These are phyloP conservation scores for Lentinula boryana DNA, from an alignment of 768 basidiomycete genomes.

Conservation along the genomic window DNA sequence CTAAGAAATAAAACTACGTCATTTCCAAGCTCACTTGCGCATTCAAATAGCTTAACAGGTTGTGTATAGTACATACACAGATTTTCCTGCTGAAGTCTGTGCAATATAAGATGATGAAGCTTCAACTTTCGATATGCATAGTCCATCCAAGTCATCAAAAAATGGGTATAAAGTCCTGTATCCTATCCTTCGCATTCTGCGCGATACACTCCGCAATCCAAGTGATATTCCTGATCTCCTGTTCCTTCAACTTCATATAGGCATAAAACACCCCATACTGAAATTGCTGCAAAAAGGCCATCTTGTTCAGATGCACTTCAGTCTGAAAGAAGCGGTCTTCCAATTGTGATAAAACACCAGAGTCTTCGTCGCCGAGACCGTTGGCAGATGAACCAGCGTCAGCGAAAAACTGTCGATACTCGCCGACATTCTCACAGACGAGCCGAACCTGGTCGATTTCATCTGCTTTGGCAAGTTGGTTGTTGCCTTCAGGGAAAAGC, in stretches of 20 bases:
- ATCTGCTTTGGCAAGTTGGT: conserved; percentile 87
- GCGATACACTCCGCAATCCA: conserved; percentile 99
- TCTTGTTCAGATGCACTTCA: conserved; percentile 93
- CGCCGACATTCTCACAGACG: conserved; percentile 81
- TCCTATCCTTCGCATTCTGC: conserved; percentile 92
- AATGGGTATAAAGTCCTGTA: conserved; percentile 91
- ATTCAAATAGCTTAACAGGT: too few species aligned
- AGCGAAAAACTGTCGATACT: conserved; percentile 90
- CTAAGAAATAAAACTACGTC: too few species aligned
- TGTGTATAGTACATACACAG: too few species aligned
- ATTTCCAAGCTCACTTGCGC: too few species aligned
- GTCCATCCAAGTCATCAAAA: conserved; percentile 35
- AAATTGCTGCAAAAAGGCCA: conserved; percentile 93
- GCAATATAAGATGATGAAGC: too few species aligned
- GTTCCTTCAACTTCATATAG: conserved; percentile 89
- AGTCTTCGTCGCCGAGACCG: conserved; percentile 31
- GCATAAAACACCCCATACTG: conserved; percentile 90
- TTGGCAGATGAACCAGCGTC: conserved; percentile 31
- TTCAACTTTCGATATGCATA: background rate
- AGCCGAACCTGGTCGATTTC: conserved; percentile 89
- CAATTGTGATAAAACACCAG: conserved; percentile 55
- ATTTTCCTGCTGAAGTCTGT: too few species aligned
- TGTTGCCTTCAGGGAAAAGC: conserved; percentile 94
- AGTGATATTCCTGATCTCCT: conserved; percentile 82
- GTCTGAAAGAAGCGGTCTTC: conserved; percentile 94